A percentile compares a stretch with the other conserved stretches of the same genome.
Evolutionary conservation across 441 rosid species (phyloP).

Genomic region (Pelargonium cotyledonis): DNA sequence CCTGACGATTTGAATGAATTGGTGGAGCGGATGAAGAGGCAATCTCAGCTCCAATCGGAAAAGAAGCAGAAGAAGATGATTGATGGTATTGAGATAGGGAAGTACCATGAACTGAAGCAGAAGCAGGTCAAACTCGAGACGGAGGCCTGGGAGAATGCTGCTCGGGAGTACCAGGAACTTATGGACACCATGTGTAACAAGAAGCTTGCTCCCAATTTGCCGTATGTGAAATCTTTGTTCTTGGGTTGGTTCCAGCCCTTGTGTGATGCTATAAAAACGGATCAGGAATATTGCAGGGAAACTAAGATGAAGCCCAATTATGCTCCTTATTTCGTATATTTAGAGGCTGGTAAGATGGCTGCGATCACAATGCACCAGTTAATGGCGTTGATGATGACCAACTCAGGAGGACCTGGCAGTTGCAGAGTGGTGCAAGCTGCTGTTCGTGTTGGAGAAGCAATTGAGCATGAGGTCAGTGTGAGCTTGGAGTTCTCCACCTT

Average conservation of each 20-base stretch:
- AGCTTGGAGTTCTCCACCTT: not conserved
- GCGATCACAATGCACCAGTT: slow-evolving; percentile 88
- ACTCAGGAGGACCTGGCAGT: slow-evolving; percentile 48
- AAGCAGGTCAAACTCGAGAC: slow-evolving; percentile 82
- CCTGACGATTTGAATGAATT: slow-evolving; percentile 58
- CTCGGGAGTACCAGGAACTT: slow-evolving; percentile 75
- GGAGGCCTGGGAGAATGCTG: slow-evolving; percentile 83
- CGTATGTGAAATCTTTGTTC: slow-evolving; percentile 71
- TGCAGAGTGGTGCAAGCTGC: slow-evolving; percentile 74
- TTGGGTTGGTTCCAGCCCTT: slow-evolving; percentile 96
- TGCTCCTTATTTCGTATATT: slow-evolving; percentile 42
- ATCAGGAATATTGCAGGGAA: slow-evolving; percentile 42
- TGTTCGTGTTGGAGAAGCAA: slow-evolving; percentile 77
- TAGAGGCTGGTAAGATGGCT: slow-evolving; percentile 88
- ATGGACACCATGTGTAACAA: slow-evolving; percentile 87
- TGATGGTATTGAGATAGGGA: slow-evolving; percentile 52
- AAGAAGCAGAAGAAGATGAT: slow-evolving; percentile 40
- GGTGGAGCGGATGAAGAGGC: slow-evolving; percentile 35
- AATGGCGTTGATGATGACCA: slow-evolving; percentile 76
- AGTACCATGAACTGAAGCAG: slow-evolving; percentile 43
- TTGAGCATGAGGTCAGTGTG: slow-evolving; percentile 78
- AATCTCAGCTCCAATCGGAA: slow-evolving; percentile 23
- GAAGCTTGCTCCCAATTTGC: slow-evolving; percentile 90
- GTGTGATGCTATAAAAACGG: slow-evolving; percentile 60
- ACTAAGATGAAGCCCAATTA: slow-evolving; percentile 35